A percentile compares a stretch with the other conserved stretches of the same genome.
Evolutionary conservation across 108 stramenopile genomes (phyloP).

Genomic region (Cylindrotheca closterium): DNA sequence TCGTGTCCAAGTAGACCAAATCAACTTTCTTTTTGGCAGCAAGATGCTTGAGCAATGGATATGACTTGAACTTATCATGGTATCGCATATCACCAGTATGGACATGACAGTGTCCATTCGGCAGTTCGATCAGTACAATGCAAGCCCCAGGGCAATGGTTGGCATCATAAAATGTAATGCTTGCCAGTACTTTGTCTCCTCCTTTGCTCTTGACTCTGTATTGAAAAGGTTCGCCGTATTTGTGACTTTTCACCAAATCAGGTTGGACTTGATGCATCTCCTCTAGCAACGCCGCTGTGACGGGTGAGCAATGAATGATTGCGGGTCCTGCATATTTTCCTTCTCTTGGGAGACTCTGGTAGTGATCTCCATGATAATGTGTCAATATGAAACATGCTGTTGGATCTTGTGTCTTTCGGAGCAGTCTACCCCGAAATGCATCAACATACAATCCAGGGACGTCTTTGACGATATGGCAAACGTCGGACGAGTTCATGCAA

Average conservation of each 20-base stretch:
- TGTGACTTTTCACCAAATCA: slow-evolving; percentile 45
- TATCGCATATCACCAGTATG: slow-evolving; percentile 78
- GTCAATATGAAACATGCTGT: slow-evolving; percentile 44
- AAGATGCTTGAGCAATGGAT: slow-evolving; percentile 40
- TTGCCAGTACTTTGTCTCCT: slow-evolving; percentile 1
- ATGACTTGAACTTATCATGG: slow-evolving; percentile 45
- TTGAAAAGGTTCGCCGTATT: slow-evolving; percentile 42
- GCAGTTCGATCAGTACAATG: slow-evolving; percentile 47
- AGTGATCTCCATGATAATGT: slow-evolving; percentile 69
- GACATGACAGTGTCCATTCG: slow-evolving; percentile 37
- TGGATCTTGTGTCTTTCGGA: slow-evolving; percentile 29
- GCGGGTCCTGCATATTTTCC: slow-evolving; percentile 49
- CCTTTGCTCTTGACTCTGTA: background rate
- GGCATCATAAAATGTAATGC: slow-evolving; percentile 68
- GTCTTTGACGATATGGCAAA: slow-evolving; percentile 43
- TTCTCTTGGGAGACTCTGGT: slow-evolving; percentile 42
- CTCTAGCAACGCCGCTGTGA: slow-evolving; percentile 47
- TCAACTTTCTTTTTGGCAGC: slow-evolving; percentile 34
- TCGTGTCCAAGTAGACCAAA: slow-evolving; percentile 61
- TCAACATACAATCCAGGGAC: slow-evolving; percentile 48
- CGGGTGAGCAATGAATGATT: slow-evolving; percentile 62
- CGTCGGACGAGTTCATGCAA: slow-evolving; percentile 38
- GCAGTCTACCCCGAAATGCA: slow-evolving; percentile 45
- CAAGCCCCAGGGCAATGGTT: slow-evolving; percentile 75
- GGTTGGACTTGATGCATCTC: slow-evolving; percentile 44